Evolutionary conservation across 352 stramenopile species (phyloP).

Genomic region (Phytophthora chlamydospora): DNA sequence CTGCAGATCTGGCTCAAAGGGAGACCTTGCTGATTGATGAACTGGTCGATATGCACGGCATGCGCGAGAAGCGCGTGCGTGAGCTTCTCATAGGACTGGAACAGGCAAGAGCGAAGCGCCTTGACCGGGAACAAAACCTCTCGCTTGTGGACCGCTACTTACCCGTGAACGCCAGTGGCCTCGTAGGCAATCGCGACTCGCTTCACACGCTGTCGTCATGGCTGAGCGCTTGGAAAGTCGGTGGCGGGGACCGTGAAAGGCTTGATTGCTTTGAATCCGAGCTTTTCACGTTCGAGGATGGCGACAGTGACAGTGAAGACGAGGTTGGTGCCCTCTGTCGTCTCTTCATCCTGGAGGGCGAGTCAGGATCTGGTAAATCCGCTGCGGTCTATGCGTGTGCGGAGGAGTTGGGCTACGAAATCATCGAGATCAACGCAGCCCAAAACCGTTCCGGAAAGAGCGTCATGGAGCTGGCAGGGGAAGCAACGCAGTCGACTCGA

Average conservation of each 20-base stretch:
- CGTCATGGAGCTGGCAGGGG: slow-evolving; percentile 77
- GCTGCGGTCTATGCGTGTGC: slow-evolving; percentile 82
- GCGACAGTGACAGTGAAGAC: slow-evolving; percentile 61
- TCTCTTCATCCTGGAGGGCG: slow-evolving; percentile 77
- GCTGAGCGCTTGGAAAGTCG: slow-evolving; percentile 78
- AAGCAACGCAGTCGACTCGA: slow-evolving; percentile 84
- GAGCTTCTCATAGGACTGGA: slow-evolving; percentile 58
- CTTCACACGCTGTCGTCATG: slow-evolving; percentile 73
- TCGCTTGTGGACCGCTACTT: slow-evolving; percentile 73
- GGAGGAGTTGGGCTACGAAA: slow-evolving; percentile 80
- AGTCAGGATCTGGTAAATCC: slow-evolving; percentile 77
- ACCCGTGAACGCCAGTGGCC: slow-evolving; percentile 55
- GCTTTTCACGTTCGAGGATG: slow-evolving; percentile 69
- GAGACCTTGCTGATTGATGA: slow-evolving; percentile 57
- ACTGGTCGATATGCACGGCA: slow-evolving; percentile 52
- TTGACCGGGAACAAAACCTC: slow-evolving; percentile 58
- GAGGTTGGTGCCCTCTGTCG: slow-evolving; percentile 66
- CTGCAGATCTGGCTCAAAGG: slow-evolving; percentile 18
- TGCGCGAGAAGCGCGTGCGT: slow-evolving; percentile 64
- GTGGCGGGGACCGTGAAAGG: slow-evolving; percentile 47
- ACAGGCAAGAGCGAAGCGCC: slow-evolving; percentile 47
- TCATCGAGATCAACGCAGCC: slow-evolving; percentile 87
- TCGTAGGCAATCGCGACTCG: slow-evolving; percentile 73
- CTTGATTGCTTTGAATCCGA: slow-evolving; percentile 63
- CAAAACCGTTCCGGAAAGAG: slow-evolving; percentile 74